A percentile compares a stretch with the other conserved stretches of the same genome.
phyloP scores from a whole-genome alignment of 1,284 basidiomycete genomes.

The Athelia psychrophila region DNA sequence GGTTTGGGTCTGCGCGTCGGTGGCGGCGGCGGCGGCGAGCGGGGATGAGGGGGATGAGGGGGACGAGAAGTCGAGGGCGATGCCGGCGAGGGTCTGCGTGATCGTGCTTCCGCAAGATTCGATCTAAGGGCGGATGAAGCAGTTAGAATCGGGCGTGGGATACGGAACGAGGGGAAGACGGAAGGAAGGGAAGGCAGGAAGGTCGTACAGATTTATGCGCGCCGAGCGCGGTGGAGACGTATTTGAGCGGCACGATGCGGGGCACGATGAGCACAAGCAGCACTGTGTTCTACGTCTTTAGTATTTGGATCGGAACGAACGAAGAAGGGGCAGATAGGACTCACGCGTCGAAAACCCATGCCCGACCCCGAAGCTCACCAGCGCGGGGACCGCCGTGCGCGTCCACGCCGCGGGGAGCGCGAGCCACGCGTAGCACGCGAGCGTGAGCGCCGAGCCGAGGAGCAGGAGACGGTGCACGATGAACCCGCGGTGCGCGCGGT shows the following conservation, averaged over 20 bases:
- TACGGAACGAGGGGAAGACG: slow-evolving; percentile 2
- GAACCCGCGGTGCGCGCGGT: slow-evolving; percentile 50
- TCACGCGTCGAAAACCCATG: slow-evolving; percentile 71
- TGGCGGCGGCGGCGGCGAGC: neutral
- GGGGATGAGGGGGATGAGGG: slow-evolving; percentile 12
- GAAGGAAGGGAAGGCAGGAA: neutral
- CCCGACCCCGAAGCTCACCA: slow-evolving; percentile 62
- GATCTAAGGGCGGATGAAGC: neutral
- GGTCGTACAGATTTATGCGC: slow-evolving; percentile 71
- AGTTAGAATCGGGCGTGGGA: neutral
- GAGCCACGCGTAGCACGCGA: slow-evolving; percentile 66
- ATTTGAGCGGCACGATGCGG: slow-evolving; percentile 65
- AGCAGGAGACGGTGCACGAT: slow-evolving; percentile 58
- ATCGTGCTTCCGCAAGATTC: slow-evolving; percentile 75
- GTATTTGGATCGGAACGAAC: neutral
- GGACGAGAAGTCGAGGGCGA: slow-evolving; percentile 50
- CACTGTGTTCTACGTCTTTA: slow-evolving; percentile 35
- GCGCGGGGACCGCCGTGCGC: slow-evolving; percentile 55
- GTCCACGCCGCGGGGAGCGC: slow-evolving; percentile 57
- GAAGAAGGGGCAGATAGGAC: slow-evolving; percentile 21
- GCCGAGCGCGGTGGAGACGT: slow-evolving; percentile 76
- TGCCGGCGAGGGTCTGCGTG: slow-evolving; percentile 67
- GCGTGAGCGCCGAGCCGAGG: slow-evolving; percentile 61
- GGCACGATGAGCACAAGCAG: slow-evolving; percentile 76
- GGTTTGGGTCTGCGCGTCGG: slow-evolving; percentile 10